A percentile compares a stretch with the other conserved stretches of the same genome.
Conservation (phyloP, 176 grass and related monocot species). For the Carex littledalei region DNA sequence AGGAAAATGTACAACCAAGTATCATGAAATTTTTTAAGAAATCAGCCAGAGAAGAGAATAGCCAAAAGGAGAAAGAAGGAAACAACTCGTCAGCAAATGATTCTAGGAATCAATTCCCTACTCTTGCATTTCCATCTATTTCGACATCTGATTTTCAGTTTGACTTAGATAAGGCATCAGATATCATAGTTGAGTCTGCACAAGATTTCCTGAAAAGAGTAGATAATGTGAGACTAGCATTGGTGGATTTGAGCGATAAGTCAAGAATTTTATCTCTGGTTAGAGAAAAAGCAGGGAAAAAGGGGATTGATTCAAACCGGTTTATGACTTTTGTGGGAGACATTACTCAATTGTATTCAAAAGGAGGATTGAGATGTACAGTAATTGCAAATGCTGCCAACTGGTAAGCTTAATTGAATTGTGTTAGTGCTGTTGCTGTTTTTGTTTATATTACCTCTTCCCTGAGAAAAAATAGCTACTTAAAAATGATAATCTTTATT, state of each 20-base stretch:
- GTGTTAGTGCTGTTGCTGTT: background rate
- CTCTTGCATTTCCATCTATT: constrained; percentile 85
- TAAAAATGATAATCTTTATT: constrained; percentile 3
- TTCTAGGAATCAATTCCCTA: constrained; percentile 29
- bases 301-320: constrained; percentile 47
- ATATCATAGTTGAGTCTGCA: constrained; percentile 66
- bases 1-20: constrained; percentile 53
- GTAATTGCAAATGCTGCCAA: constrained; percentile 92
- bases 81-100: constrained; percentile 23
- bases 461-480: background rate
- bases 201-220: constrained; percentile 49
- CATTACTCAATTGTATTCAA: constrained; percentile 72
- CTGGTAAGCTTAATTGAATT: constrained; percentile 52
- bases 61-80: constrained; percentile 21
- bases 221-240: constrained; percentile 68
- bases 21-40: constrained; percentile 99
- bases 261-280: constrained; percentile 88
- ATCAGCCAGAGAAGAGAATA: constrained; percentile 27
- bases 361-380: constrained; percentile 60
- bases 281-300: constrained; percentile 57
- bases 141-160: constrained; percentile 96
- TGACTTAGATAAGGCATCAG: constrained; percentile 76
- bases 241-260: constrained; percentile 80
- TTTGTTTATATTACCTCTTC: constrained; percentile 6
- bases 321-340: constrained; percentile 87